Evolutionary conservation across 148 eudicot genomes (phyloP), one percentile per base, ranked within the genome.

Genomic region (Rhododendron williamsianum): DNA sequence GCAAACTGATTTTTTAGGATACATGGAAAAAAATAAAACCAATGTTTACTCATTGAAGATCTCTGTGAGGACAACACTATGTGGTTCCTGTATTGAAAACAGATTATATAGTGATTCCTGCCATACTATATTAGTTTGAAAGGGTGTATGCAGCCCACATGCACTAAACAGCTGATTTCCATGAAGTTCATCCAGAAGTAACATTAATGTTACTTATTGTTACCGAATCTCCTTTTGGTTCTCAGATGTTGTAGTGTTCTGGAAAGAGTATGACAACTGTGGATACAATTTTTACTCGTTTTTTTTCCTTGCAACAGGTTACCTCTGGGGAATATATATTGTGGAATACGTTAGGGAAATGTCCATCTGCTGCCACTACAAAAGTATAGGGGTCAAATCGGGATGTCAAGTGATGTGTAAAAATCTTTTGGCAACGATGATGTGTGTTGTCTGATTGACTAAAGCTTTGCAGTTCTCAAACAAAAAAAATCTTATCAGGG

Each of bases 291-390:
- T 38, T 76, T 18, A 76, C 79, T 81, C 45, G 54, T 72, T 72
- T 43, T 76, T 46, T 46, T 51, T 25, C 21, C 45, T 65, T 74
- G 30, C 60, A 82, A 82, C 85, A 86, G 88, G 88, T 82, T 60
- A 86, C 85, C 63, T 82, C 88, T 13, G 88, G 88, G 89, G 98
- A 95, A 84, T 97, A 97, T 82, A 95, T 97, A 83, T 86, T 97
- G 92, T 97, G 99, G 99, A 97, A 97, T 86, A 97, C 99, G n/a
- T 84, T 97, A 84, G 99, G 99, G 80, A 92, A 92, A 89, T 97
- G 98, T 87, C 99, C 99, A 1, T 93, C 93, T 86, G 96, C 92
- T 76, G 98, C 94, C 54, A 84, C 93, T 46, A 71, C 93, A 78
- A 81, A 89, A 84, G 73, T 30, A 8, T 90, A 87, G 82, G 52